phyloP scores from a whole-genome alignment of 2,329 filamentous ascomycete species.

The Fusarium sp. region DNA sequence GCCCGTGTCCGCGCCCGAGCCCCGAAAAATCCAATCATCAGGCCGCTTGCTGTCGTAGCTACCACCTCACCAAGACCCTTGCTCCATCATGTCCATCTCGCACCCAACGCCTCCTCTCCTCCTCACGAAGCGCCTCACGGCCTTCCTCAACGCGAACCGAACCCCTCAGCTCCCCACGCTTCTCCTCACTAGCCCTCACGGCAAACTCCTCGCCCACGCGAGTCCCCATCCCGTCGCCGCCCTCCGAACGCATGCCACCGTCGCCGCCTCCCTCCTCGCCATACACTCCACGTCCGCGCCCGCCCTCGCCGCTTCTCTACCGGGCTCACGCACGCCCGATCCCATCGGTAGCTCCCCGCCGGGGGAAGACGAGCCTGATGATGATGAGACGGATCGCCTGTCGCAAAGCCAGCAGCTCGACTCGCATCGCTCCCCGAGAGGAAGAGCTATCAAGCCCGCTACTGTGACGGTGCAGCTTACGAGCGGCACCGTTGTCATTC shows the following conservation, averaged over 20 bases:
- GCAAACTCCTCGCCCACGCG: slow-evolving; percentile 71
- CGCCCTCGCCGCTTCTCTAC: slow-evolving; percentile 55
- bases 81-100: slow-evolving; percentile 47
- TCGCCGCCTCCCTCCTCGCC: slow-evolving; percentile 69
- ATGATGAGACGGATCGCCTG: slow-evolving; percentile 39
- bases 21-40: not conserved
- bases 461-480: slow-evolving; percentile 68
- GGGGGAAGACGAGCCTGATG: slow-evolving; percentile 40
- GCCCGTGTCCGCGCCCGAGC: not conserved
- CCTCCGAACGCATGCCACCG: slow-evolving; percentile 70
- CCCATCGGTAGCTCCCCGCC: slow-evolving; percentile 41
- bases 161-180: slow-evolving; percentile 66
- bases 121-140: slow-evolving; percentile 70
- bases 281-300: slow-evolving; percentile 61
- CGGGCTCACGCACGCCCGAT: slow-evolving; percentile 47
- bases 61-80: not conserved
- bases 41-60: not conserved
- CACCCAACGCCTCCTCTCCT: slow-evolving; percentile 65
- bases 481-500: slow-evolving; percentile 67
- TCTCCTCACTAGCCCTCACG: slow-evolving; percentile 66
- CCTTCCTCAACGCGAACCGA: slow-evolving; percentile 68
- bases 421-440: slow-evolving; percentile 24
- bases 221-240: slow-evolving; percentile 63
- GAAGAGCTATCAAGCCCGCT: slow-evolving; percentile 47
- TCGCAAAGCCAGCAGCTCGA: slow-evolving; percentile 41